These are phyloP conservation scores for Lactarius tabidus DNA, from an alignment of 768 basidiomycete genomes.

Conservation along the genomic window DNA sequence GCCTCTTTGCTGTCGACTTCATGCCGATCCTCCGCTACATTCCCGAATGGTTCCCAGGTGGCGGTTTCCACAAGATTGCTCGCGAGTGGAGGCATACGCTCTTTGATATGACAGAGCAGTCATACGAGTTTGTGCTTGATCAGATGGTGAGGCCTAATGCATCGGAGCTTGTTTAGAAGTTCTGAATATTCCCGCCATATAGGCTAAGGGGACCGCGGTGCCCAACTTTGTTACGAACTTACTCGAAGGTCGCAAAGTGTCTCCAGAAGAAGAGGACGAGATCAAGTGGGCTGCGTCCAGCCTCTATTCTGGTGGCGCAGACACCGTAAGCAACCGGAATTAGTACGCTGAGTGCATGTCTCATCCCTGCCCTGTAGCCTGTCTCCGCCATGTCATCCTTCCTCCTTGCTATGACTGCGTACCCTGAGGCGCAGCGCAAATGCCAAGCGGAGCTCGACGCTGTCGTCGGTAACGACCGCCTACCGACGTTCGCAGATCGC, in stretches of 20 bases:
- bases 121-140: slow-evolving; percentile 22
- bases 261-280: slow-evolving; percentile 22
- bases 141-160: slow-evolving; percentile 17
- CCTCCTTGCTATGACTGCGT: slow-evolving; percentile 31
- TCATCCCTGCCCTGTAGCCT: slow-evolving; percentile 14
- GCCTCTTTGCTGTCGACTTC: slow-evolving; percentile 26
- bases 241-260: slow-evolving; percentile 18
- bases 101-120: slow-evolving; percentile 20
- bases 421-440: slow-evolving; percentile 27
- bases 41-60: slow-evolving; percentile 30
- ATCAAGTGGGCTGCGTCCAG: slow-evolving; percentile 30
- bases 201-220: slow-evolving; percentile 24
- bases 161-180: not conserved
- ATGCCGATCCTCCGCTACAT: slow-evolving; percentile 27
- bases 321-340: slow-evolving; percentile 21
- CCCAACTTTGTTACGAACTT: slow-evolving; percentile 24
- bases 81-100: slow-evolving; percentile 26
- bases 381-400: slow-evolving; percentile 30
- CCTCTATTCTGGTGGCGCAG: slow-evolving; percentile 28
- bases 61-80: slow-evolving; percentile 27
- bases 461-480: slow-evolving; percentile 25
- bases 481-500: slow-evolving; percentile 25
- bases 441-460: slow-evolving; percentile 30
- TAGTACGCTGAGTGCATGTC: not conserved
- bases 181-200: not conserved